Percentiles rank a stretch among this genome's conserved stretches.
phyloP scores from a whole-genome alignment of 2,329 filamentous ascomycete species.

The Coniochaeta sp. region DNA sequence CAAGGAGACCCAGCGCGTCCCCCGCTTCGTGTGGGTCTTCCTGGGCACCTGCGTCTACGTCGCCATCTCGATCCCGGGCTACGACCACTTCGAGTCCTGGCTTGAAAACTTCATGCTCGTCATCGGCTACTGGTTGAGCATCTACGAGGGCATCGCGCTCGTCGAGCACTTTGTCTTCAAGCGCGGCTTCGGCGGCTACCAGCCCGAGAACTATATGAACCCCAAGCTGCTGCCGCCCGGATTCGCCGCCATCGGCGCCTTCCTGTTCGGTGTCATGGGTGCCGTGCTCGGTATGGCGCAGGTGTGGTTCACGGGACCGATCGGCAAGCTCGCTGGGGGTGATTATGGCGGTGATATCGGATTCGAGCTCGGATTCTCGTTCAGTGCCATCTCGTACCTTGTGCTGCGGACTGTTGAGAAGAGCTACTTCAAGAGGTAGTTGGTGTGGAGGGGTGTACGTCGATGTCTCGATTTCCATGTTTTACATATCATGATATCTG shows the following conservation, averaged over 20 bases:
- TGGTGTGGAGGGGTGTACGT: not conserved
- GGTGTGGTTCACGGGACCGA: conserved; percentile 59
- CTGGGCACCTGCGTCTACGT: conserved; percentile 9
- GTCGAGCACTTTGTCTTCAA: conserved; percentile 31
- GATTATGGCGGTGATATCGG: conserved; percentile 37
- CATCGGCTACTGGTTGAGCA: conserved; percentile 63
- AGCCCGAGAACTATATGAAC: conserved; percentile 30
- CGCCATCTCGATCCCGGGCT: conserved; percentile 18
- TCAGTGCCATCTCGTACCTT: conserved; percentile 45
- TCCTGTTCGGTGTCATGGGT: conserved; percentile 55
- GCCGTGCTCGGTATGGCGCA: conserved; percentile 66
- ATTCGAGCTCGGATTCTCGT: conserved; percentile 59
- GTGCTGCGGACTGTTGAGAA: conserved; percentile 37
- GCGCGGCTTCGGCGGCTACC: conserved; percentile 40
- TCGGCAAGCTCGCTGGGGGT: conserved; percentile 51
- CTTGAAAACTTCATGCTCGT: conserved; percentile 32
- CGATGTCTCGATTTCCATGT: not conserved
- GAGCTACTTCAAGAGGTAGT: conserved; percentile 26
- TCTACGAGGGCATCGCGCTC: conserved; percentile 52
- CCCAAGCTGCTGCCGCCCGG: conserved; percentile 28
- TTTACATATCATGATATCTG: not conserved
- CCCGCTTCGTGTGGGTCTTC: conserved; percentile 42
- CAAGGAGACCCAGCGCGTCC: conserved; percentile 49
- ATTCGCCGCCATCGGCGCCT: conserved; percentile 32
- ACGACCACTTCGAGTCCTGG: conserved; percentile 21